Percentiles rank a stretch among this genome's conserved stretches.
These are phyloP conservation scores for Alternaria atra DNA, from an alignment of 2,329 filamentous ascomycete species.

Conservation along the genomic window DNA sequence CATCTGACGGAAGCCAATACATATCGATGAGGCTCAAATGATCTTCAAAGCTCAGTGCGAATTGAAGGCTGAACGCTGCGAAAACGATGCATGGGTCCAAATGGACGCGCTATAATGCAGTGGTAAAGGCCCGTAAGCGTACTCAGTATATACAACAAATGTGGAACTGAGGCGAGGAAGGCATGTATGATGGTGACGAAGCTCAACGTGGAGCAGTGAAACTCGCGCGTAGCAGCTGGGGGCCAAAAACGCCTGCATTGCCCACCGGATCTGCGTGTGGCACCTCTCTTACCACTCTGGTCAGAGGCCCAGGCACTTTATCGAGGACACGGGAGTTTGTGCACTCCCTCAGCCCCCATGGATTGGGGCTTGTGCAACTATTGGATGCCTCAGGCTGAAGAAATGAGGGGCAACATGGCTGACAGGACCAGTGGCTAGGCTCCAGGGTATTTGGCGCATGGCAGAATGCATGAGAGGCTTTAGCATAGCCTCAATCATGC, in stretches of 20 bases:
- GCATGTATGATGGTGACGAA: constrained; percentile 23
- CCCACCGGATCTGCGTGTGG: constrained; percentile 18
- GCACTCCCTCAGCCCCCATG: constrained; percentile 33
- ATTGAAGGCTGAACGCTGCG: constrained; percentile 17
- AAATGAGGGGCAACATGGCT: constrained; percentile 31
- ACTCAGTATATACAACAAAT: constrained; percentile 24
- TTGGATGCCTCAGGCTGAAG: constrained; percentile 33
- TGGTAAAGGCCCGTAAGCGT: constrained; percentile 13
- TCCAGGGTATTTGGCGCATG: constrained; percentile 22
- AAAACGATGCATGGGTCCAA: constrained; percentile 32
- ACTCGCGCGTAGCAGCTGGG: constrained; percentile 13
- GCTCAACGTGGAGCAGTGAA: constrained; percentile 20
- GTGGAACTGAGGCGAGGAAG: constrained; percentile 15
- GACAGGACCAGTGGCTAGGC: constrained; percentile 32
- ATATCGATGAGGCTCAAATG: constrained; percentile 22
- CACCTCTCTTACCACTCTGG: constrained; percentile 24
- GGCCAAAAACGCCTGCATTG: constrained; percentile 22
- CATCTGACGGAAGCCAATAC: constrained; percentile 49
- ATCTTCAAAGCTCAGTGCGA: constrained; percentile 17
- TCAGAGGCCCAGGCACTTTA: constrained; percentile 26
- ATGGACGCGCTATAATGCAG: constrained; percentile 5
- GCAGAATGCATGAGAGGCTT: constrained; percentile 15
- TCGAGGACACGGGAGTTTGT: constrained; percentile 19
- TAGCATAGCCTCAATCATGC: constrained; percentile 39
- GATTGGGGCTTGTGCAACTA: constrained; percentile 19